These are phyloP conservation scores for Lasiodiplodia theobromae DNA, from an alignment of 2,329 filamentous ascomycete species.

Conservation along the genomic window DNA sequence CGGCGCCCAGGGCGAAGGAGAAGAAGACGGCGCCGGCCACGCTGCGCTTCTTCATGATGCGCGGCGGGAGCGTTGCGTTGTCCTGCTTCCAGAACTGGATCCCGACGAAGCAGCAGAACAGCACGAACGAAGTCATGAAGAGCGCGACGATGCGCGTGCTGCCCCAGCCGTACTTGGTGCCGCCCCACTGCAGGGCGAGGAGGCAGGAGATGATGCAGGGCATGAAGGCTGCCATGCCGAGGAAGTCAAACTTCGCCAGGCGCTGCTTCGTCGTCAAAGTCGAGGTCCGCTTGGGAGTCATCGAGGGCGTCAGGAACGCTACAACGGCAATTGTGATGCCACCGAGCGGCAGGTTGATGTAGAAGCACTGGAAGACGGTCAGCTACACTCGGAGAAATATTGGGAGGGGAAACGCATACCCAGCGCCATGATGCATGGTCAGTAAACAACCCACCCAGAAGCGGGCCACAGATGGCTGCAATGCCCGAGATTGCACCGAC, in stretches of 20 bases:
- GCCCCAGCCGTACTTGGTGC: slow-evolving; percentile 34
- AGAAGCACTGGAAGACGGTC: slow-evolving; percentile 40
- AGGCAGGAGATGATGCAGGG: slow-evolving; percentile 43
- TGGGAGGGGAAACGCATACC: slow-evolving; percentile 2
- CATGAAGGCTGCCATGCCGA: slow-evolving; percentile 43
- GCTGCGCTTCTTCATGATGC: slow-evolving; percentile 41
- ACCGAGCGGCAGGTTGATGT: slow-evolving; percentile 34
- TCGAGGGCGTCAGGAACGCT: slow-evolving; percentile 39
- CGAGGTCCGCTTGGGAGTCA: slow-evolving; percentile 22
- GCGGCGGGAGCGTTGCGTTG: slow-evolving; percentile 39
- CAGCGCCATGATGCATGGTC: slow-evolving; percentile 32
- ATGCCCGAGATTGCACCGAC: slow-evolving; percentile 31
- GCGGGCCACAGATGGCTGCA: slow-evolving; percentile 37
- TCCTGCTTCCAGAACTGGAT: slow-evolving; percentile 40
- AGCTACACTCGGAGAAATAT: not conserved
- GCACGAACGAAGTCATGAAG: slow-evolving; percentile 29
- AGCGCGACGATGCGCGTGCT: slow-evolving; percentile 33
- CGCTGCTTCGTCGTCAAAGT: slow-evolving; percentile 20
- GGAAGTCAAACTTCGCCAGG: slow-evolving; percentile 37
- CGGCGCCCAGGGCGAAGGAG: slow-evolving; percentile 39
- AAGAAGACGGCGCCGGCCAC: slow-evolving; percentile 45
- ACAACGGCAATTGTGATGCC: slow-evolving; percentile 29
- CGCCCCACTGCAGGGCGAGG: slow-evolving; percentile 48
- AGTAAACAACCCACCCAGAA: slow-evolving; percentile 33
- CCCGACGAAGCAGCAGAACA: slow-evolving; percentile 31